Base-by-base conservation (phyloP, 2,329 filamentous ascomycete genomes). In the Metarhizium anisopliae region DNA sequence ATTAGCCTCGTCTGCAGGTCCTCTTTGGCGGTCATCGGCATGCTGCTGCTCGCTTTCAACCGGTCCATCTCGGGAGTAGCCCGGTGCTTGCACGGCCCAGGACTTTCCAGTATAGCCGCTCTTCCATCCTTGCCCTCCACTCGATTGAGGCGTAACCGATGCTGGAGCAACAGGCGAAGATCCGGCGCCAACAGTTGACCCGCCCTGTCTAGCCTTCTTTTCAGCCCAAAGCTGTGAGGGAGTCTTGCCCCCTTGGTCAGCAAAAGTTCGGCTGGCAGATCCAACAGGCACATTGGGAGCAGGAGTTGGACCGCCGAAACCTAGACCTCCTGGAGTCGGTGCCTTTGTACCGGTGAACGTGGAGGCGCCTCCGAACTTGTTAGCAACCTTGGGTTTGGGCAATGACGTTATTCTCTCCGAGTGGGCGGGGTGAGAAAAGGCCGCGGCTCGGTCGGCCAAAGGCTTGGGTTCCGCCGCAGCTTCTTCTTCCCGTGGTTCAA, bases 181-280 rank as follows among this genome's bases (percentile, higher is more conserved):
- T 20, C 76, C 69, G 52, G 77, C 70, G 68, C 74, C 54, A 56
- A 62, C 61, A 56, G 63, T 61, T 45, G 75, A 75, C 50, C 81
- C 85, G 53, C 86, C 80, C 69, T 94, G 85, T 58, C 85, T 86
- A 42, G 89, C 93, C 77, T 97, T 97, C 77, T 92, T 95, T 77
- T 99, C 94, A 0, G 93, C 93, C 94, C 94, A 99, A 40, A 96
- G 75, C 71, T 99, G 94, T 35, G 94, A 92, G 6, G 94, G 94
- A 5, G 94, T 97, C 77, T 97, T 99, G 59, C 94, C 94, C 60
- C 89, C 92, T 70, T 95, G 79, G 62, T 96, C 92, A 16, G 94
- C 94, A 75, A 97, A 99, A 0, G 91, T 96, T 66, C 90, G 86
- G 73, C 90, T 95, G 42, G 92, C 91, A 61, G 84, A 80, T 30